Evolutionary conservation across 2,329 filamentous ascomycete species (phyloP).

Genomic region (Calonectria pseudoreteaudii): DNA sequence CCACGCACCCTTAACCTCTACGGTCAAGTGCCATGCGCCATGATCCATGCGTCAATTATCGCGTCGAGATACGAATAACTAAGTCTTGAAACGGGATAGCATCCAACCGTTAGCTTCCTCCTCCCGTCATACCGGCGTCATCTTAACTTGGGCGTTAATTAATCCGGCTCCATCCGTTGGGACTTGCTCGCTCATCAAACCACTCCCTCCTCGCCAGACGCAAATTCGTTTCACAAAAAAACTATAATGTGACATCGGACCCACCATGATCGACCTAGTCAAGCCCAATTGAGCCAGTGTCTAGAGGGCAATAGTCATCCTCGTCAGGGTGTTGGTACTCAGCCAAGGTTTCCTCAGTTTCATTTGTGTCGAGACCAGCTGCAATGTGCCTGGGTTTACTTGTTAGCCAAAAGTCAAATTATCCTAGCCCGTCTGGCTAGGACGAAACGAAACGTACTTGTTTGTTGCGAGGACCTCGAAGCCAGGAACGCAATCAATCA

Average conservation of each 20-base stretch:
- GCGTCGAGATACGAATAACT: neutral
- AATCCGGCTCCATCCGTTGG: neutral
- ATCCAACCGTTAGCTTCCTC: neutral
- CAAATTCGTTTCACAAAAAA: neutral
- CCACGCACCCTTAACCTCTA: neutral
- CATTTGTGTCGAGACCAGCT: conserved; percentile 25
- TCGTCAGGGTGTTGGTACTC: conserved; percentile 28
- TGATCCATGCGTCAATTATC: neutral
- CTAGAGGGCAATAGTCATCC: conserved; percentile 26
- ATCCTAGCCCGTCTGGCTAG: too few species aligned
- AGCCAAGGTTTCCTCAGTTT: conserved; percentile 28
- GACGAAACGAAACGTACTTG: conserved; percentile 18
- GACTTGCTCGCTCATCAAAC: neutral
- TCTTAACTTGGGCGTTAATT: neutral
- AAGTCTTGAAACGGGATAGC: neutral
- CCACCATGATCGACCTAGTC: neutral
- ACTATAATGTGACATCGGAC: neutral
- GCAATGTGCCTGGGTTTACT: conserved; percentile 11
- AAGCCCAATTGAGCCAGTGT: conserved; percentile 21
- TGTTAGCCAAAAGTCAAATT: neutral
- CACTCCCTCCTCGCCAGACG: neutral
- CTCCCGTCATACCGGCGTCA: neutral
- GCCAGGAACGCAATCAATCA: conserved; percentile 32
- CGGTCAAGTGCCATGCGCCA: neutral
- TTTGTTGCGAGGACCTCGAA: conserved; percentile 31